These are phyloP conservation scores for Amoeboaphelidium protococcarum DNA, from an alignment of 371 early-diverging fungal species.

Conservation along the genomic window DNA sequence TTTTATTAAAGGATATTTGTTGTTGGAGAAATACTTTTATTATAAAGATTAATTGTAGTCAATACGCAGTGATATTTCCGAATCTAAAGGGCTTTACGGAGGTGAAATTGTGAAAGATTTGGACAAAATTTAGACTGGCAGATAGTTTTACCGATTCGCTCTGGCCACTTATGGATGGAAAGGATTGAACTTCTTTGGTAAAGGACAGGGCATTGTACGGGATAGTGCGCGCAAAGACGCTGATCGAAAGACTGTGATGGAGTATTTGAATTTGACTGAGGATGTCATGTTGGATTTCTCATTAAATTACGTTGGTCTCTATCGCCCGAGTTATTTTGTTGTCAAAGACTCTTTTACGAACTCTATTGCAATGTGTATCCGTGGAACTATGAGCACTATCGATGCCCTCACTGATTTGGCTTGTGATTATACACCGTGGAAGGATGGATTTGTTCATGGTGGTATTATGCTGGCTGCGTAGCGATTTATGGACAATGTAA, in stretches of 20 bases:
- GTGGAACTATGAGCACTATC: slow-evolving; percentile 57
- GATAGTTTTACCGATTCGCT: slow-evolving; percentile 13
- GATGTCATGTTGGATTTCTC: slow-evolving; percentile 49
- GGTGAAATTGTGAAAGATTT: too few relatives aligned
- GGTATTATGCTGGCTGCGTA: slow-evolving; percentile 53
- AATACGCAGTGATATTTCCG: too few relatives aligned
- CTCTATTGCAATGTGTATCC: slow-evolving; percentile 40
- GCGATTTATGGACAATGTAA: slow-evolving; percentile 40
- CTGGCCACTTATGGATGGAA: slow-evolving; percentile 46
- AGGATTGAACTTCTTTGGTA: slow-evolving; percentile 47
- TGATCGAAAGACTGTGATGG: slow-evolving; percentile 34
- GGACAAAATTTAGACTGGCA: too few relatives aligned
- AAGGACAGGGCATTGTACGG: slow-evolving; percentile 29
- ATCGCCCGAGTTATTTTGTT: slow-evolving; percentile 53
- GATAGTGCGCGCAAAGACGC: slow-evolving; percentile 40
- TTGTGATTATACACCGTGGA: slow-evolving; percentile 63
- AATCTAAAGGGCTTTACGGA: too few relatives aligned
- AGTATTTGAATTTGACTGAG: slow-evolving; percentile 31
- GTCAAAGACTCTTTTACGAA: slow-evolving; percentile 33
- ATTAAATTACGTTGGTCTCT: slow-evolving; percentile 47
- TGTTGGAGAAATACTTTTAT: too few relatives aligned
- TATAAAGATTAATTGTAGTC: too few relatives aligned
- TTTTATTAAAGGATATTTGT: too few relatives aligned
- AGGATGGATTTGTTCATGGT: slow-evolving; percentile 52
- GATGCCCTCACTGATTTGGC: slow-evolving; percentile 61